Evolutionary conservation across 345 rosid species (phyloP).

Genomic region (Arabidopsis suecica): DNA sequence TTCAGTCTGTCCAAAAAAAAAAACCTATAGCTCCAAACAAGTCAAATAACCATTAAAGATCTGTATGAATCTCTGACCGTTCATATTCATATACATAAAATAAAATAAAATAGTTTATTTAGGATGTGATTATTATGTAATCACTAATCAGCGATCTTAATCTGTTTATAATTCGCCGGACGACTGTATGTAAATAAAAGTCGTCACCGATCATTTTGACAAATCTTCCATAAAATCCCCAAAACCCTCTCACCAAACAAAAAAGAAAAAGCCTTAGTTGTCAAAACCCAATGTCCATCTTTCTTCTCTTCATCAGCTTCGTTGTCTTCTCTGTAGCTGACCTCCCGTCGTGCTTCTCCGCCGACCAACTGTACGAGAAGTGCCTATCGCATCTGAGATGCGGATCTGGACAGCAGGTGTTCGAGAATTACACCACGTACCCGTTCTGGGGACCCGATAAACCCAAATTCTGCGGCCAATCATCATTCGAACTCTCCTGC

Average conservation of each 20-base stretch:
- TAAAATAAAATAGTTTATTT: neutral
- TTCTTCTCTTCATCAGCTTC: conserved; percentile 21
- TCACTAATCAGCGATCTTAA: neutral
- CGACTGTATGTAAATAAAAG: neutral
- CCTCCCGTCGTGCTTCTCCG: conserved; percentile 37
- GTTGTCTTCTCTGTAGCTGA: conserved; percentile 33
- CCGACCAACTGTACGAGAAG: conserved; percentile 28
- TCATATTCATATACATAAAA: neutral
- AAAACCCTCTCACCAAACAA: neutral
- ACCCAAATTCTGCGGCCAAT: conserved; percentile 46
- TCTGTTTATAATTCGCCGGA: neutral
- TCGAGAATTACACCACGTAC: conserved; percentile 31
- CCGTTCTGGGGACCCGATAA: conserved; percentile 61
- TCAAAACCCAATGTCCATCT: conserved; percentile 37
- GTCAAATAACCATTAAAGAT: conserved; percentile 18
- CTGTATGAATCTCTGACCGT: conserved; percentile 20
- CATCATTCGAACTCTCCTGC: conserved; percentile 49
- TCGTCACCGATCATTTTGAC: conserved; percentile 30
- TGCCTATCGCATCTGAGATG: conserved; percentile 47
- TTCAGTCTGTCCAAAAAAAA: neutral
- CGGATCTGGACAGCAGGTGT: conserved; percentile 26
- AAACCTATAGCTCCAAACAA: neutral
- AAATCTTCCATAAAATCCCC: conserved; percentile 21
- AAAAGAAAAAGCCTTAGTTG: neutral
- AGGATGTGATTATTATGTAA: neutral